Evolutionary conservation across 2,329 filamentous ascomycete genomes (phyloP).

Genomic region (Trichoderma koningiopsis): DNA sequence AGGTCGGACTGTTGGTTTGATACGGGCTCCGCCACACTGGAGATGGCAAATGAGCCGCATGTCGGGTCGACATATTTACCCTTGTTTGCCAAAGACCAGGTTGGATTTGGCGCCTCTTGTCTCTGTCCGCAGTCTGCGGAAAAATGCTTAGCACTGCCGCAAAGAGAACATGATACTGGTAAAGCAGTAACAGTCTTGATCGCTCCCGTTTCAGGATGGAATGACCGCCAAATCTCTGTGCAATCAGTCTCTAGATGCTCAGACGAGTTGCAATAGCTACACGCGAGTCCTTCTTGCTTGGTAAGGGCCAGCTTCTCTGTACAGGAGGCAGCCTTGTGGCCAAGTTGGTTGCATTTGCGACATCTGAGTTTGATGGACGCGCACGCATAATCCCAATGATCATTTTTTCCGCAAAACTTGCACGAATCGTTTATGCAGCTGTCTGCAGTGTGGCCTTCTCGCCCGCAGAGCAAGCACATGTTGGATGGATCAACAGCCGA

Average conservation of each 20-base stretch:
- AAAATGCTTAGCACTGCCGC: constrained; percentile 58
- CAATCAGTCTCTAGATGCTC: constrained; percentile 64
- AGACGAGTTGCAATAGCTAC: constrained; percentile 59
- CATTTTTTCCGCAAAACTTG: constrained; percentile 48
- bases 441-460: constrained; percentile 48
- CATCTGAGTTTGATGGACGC: constrained; percentile 53
- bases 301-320: constrained; percentile 56
- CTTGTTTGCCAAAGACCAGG: constrained; percentile 56
- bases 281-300: constrained; percentile 58
- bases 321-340: constrained; percentile 58
- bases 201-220: constrained; percentile 44
- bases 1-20: constrained; percentile 34
- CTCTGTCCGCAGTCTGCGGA: constrained; percentile 54
- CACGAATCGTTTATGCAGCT: constrained; percentile 52
- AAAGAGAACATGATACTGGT: constrained; percentile 57
- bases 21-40: constrained; percentile 34
- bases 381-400: constrained; percentile 55
- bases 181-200: constrained; percentile 54
- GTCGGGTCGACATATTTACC: constrained; percentile 52
- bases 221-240: constrained; percentile 62
- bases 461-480: constrained; percentile 57
- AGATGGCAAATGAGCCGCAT: constrained; percentile 45
- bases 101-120: constrained; percentile 40
- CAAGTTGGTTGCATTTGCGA: constrained; percentile 62
- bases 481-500: constrained; percentile 45